Evolutionary conservation across 441 rosid species (phyloP).

Genomic region (Corymbia calophylla): DNA sequence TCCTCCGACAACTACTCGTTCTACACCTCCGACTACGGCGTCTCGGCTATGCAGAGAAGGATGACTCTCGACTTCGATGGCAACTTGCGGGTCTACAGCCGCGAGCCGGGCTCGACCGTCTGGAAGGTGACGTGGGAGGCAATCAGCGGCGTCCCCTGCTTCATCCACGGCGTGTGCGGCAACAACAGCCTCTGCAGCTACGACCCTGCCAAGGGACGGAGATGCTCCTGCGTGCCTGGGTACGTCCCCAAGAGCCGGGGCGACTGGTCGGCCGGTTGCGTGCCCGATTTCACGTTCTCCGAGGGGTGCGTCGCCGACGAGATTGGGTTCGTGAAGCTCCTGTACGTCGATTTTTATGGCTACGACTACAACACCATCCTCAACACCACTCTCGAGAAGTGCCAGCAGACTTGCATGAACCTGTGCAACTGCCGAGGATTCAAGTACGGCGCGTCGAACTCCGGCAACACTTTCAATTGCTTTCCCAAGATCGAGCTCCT

Average conservation of each 20-base stretch:
- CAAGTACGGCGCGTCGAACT: not conserved
- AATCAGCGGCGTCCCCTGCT: not conserved
- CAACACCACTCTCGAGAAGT: not conserved
- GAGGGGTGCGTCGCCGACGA: not conserved
- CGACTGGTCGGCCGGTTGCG: not conserved
- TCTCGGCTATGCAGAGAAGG: not conserved
- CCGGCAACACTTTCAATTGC: not conserved
- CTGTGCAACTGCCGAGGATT: not conserved
- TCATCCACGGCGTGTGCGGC: not conserved
- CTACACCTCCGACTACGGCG: not conserved
- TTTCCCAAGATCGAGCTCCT: not conserved
- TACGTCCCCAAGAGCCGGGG: not conserved
- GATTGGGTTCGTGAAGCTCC: not conserved
- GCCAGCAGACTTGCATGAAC: not conserved
- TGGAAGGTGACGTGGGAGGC: not conserved
- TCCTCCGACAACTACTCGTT: not conserved
- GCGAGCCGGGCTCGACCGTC: not conserved
- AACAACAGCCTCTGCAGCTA: constrained; percentile 1
- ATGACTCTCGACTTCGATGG: not conserved
- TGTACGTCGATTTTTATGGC: not conserved
- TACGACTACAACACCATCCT: not conserved
- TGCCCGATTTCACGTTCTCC: not conserved
- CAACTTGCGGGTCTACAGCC: not conserved
- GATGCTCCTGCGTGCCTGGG: not conserved
- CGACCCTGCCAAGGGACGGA: not conserved